phyloP scores from a whole-genome alignment of 306 rosid species.

The Vigna reflexopilosa region DNA sequence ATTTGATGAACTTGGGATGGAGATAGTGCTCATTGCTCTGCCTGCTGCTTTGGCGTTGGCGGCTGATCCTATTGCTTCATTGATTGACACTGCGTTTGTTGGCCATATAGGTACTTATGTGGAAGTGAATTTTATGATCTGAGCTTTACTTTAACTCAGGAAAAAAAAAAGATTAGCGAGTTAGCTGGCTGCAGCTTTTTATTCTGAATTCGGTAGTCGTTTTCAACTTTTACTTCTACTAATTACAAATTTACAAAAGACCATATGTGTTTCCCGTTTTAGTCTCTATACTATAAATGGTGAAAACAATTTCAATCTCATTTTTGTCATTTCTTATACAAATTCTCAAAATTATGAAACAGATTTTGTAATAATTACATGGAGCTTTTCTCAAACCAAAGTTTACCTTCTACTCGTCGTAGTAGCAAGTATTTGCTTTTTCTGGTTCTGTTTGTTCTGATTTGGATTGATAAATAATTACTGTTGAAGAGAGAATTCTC shows the following conservation, averaged over 20 bases:
- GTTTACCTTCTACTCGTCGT: not conserved
- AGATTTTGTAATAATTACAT: not conserved
- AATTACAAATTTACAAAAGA: not conserved
- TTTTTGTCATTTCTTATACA: not conserved
- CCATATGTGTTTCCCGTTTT: not conserved
- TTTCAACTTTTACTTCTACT: not conserved
- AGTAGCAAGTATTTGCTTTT: not conserved
- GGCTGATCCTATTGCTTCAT: constrained; percentile 87
- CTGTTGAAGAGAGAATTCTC: not conserved
- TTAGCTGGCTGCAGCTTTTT: constrained; percentile 29
- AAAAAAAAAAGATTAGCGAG: not conserved
- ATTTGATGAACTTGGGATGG: constrained; percentile 71
- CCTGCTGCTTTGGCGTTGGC: constrained; percentile 95
- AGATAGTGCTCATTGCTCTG: constrained; percentile 81
- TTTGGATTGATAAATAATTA: constrained; percentile 10
- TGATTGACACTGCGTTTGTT: constrained; percentile 90
- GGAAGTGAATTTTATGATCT: constrained; percentile 33
- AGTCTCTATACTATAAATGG: not conserved
- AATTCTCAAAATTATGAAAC: not conserved
- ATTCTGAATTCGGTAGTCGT: not conserved
- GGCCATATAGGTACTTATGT: constrained; percentile 85
- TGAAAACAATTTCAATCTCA: not conserved
- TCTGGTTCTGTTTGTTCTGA: constrained; percentile 33
- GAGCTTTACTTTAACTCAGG: constrained; percentile 19
- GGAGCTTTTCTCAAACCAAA: not conserved